These are phyloP conservation scores for Trichomonas vaginalis DNA, from an alignment of 208 protist species.

Conservation along the genomic window DNA sequence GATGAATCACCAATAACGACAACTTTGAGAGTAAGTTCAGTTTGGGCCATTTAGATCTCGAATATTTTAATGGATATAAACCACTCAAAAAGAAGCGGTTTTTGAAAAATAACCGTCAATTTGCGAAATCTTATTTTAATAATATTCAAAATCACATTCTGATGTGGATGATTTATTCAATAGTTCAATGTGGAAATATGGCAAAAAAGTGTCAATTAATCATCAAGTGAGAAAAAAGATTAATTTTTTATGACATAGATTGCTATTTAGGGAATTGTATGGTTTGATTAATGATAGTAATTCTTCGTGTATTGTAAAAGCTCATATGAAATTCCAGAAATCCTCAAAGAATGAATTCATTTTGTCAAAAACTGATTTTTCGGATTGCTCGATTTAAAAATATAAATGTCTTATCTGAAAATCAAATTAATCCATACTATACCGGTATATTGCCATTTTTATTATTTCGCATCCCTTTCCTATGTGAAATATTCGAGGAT, in stretches of 20 bases:
- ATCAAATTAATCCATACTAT: too few species aligned
- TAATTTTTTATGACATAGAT: not conserved
- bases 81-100: not conserved
- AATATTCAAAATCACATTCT: not conserved
- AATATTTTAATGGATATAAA: not conserved
- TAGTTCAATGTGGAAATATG: not conserved
- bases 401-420: too few species aligned
- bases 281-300: not conserved
- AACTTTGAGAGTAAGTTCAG: not conserved
- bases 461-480: too few species aligned
- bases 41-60: not conserved
- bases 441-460: too few species aligned
- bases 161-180: not conserved
- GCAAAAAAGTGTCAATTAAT: not conserved
- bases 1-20: constrained; percentile 8
- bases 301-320: too few species aligned
- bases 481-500: too few species aligned
- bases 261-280: not conserved
- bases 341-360: too few species aligned
- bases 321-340: too few species aligned
- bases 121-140: not conserved
- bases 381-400: too few species aligned
- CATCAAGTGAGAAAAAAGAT: not conserved
- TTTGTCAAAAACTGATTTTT: too few species aligned
- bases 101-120: not conserved